phyloP scores from a whole-genome alignment of 768 basidiomycete genomes.

The Trametes elegans region DNA sequence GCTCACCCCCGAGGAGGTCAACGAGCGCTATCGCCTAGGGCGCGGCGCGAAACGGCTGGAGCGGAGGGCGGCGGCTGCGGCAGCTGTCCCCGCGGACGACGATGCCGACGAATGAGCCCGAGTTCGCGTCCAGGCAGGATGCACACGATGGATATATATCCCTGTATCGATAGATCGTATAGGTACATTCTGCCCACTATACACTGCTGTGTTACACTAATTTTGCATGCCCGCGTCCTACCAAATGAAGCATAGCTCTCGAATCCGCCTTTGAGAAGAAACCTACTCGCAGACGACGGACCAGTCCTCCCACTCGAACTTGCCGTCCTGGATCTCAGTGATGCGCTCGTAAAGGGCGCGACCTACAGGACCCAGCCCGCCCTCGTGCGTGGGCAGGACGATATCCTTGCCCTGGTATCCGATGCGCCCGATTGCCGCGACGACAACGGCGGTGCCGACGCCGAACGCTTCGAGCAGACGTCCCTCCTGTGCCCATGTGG shows the following conservation, averaged over 20 bases:
- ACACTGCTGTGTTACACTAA: constrained; percentile 4
- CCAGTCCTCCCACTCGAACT: constrained; percentile 62
- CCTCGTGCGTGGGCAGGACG: constrained; percentile 55
- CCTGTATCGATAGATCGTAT: constrained; percentile 11
- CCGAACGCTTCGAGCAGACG: constrained; percentile 80
- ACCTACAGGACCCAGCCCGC: constrained; percentile 54
- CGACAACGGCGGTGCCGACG: constrained; percentile 80
- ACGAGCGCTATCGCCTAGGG: constrained; percentile 75
- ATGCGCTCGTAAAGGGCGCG: constrained; percentile 68
- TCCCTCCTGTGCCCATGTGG: constrained; percentile 48
- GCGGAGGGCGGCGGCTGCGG: constrained; percentile 1
- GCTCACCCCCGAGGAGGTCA: constrained; percentile 69
- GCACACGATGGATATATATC: not conserved
- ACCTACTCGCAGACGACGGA: constrained; percentile 42
- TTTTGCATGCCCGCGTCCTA: no score
- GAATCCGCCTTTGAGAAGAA: no score
- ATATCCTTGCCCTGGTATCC: constrained; percentile 70
- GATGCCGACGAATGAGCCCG: constrained; percentile 18
- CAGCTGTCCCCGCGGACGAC: not conserved
- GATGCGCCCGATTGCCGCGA: constrained; percentile 69
- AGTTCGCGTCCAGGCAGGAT: no score
- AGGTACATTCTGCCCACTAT: constrained; percentile 8
- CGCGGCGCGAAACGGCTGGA: constrained; percentile 49
- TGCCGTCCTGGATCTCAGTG: constrained; percentile 76
- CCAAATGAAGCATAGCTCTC: no score